Base-by-base conservation (phyloP, 768 basidiomycete species). In the Tricholoma sp. region DNA sequence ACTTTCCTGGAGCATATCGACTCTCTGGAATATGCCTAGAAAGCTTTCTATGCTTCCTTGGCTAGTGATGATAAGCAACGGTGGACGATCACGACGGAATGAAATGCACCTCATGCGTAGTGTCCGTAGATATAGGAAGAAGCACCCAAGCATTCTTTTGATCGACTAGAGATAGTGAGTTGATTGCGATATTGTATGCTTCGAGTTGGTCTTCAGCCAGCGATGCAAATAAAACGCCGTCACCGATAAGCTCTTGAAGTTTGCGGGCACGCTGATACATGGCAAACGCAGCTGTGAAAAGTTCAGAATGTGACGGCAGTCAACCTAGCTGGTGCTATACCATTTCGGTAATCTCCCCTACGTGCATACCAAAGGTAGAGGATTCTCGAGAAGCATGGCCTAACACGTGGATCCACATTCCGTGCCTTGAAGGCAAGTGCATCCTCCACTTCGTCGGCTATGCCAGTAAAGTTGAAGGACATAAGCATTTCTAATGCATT, bases 221-320 rank as follows among this genome's bases (percentile, higher is more conserved):
- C 12, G 75, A 69, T 32, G 77, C 61, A 60, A 79, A 75, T 9
- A 74, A 66, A 10, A 69, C 61, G 24, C 72, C 60, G 64, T 78
- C 77, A 24, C 63, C 65, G 53, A 76, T 78, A 18, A 89, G 66
- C 32, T 81, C 82, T 52, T 82, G 84, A 8, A 98, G 73, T 66
- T 93, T 89, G 61, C 86, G 78, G 19, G 89, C 93, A 54, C 93
- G 86, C 64, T 91, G 90, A 70, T 95, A 98, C 95, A 98, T 97
- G 9, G 86, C 86, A 53, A 88, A 79, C 14, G 91, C 91, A 55
- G 95, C 96, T 98, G 66, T 63, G 63, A 57, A 59, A 47, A 55
- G 27, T 32, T 62, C 50, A 59, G 19, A 56, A 37, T 53, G 37
- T 51, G 59, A 61, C 41, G 14, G 43, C 32, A 59, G 56, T 54